These are phyloP conservation scores for Lactifluus subvellereus DNA, from an alignment of 768 basidiomycete species.

Conservation along the genomic window DNA sequence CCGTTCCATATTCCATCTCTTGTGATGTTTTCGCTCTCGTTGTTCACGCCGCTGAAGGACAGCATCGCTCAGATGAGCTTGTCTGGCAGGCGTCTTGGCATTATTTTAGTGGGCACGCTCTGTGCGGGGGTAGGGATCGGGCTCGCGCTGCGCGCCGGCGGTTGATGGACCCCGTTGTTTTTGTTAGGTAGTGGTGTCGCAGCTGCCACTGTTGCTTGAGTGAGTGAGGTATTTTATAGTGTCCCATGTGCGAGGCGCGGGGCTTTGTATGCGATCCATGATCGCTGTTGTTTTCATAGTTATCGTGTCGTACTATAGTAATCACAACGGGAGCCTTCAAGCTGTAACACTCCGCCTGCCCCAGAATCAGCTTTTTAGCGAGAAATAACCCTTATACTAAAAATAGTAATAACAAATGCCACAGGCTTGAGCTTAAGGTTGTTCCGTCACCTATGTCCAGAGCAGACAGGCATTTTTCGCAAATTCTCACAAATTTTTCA, in stretches of 20 bases:
- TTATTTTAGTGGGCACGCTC: constrained; percentile 38
- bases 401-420: too few species aligned
- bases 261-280: not conserved
- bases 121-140: constrained; percentile 44
- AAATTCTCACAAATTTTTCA: too few species aligned
- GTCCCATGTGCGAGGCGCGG: not conserved
- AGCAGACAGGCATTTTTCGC: too few species aligned
- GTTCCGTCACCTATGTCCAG: too few species aligned
- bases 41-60: constrained; percentile 43
- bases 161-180: not conserved
- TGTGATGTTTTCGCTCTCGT: constrained; percentile 53
- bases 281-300: constrained; percentile 2
- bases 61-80: constrained; percentile 27
- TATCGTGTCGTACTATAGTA: constrained; percentile 3
- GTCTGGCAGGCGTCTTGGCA: constrained; percentile 28
- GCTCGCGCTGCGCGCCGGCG: constrained; percentile 27
- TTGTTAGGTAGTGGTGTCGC: not conserved
- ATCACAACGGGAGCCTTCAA: not conserved
- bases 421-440: too few species aligned
- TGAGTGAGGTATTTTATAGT: not conserved
- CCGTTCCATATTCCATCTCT: constrained; percentile 65
- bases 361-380: too few species aligned
- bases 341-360: too few species aligned
- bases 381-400: too few species aligned
- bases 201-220: too few species aligned